These are phyloP conservation scores for Phytophthora sp. DNA, from an alignment of 352 stramenopile species.

Conservation along the genomic window DNA sequence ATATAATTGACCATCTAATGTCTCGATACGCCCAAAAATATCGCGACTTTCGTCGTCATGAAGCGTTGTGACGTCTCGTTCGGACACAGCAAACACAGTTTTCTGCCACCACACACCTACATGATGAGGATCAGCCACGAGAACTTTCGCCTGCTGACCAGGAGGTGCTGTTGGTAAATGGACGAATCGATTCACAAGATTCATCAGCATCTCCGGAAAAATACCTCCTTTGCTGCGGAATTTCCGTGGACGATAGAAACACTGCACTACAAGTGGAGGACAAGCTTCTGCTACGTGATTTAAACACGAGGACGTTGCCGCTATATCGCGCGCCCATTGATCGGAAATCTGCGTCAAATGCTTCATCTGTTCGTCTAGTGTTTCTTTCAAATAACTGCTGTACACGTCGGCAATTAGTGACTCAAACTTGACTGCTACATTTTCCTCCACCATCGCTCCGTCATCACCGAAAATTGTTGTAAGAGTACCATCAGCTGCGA, in stretches of 20 bases:
- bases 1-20: conserved; percentile 70
- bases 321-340: conserved; percentile 67
- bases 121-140: conserved; percentile 58
- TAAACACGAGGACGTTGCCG: conserved; percentile 20
- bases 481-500: conserved; percentile 61
- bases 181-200: conserved; percentile 52
- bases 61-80: conserved; percentile 62
- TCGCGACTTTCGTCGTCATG: conserved; percentile 63
- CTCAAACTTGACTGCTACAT: conserved; percentile 67
- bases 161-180: conserved; percentile 41
- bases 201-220: conserved; percentile 59
- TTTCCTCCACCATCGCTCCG: conserved; percentile 50
- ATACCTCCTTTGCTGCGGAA: conserved; percentile 70
- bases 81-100: conserved; percentile 49
- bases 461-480: conserved; percentile 80
- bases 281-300: conserved; percentile 17
- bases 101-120: conserved; percentile 80
- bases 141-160: conserved; percentile 50
- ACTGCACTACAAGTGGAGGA: conserved; percentile 24
- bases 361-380: conserved; percentile 66
- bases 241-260: conserved; percentile 58
- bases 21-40: conserved; percentile 51
- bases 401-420: conserved; percentile 68
- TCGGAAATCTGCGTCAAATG: conserved; percentile 57
- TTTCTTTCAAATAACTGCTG: conserved; percentile 51